Evolutionary conservation across 2,329 filamentous ascomycete species (phyloP), one percentile per base, ranked within the genome.

Genomic region (Exophiala oligosperma): DNA sequence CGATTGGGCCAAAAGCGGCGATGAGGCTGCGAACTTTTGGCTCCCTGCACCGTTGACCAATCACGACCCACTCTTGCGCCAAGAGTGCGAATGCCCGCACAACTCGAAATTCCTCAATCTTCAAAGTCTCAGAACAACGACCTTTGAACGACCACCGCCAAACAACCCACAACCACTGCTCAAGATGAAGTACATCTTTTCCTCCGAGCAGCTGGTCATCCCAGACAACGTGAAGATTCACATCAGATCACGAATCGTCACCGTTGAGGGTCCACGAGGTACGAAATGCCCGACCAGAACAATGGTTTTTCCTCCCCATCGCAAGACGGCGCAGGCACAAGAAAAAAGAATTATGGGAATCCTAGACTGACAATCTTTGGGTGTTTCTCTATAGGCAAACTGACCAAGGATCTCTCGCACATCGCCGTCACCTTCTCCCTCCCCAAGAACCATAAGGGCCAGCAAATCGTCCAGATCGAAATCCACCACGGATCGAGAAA

Each of bases 171-270:
- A n/a, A 59, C 54, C 60, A 55, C 69, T 74, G 74, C 74, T 82
- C 89, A 97, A 90, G 83, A 97, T 97, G 94, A 95, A 90, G 86
- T 97, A 97, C 91, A 96, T 99, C 84, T 92, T 97, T 87, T 96
- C 91, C 77, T 85, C 93, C 84, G 93, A 99, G 88, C 84, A 86
- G 82, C 85, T 99, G 83, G 86, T 88, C 75, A 91, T 99, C 81
- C 94, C 95, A 76, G 91, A 97, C 80, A 91, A 92, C 84, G 94
- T 99, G 87, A 96, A 93, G 86, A 86, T 99, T 81, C 79, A 84
- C 81, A 99, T 99, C 85, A 96, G 96, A 86, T 94, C 93, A 75
- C 87, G 94, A 79, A 83, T 91, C 76, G 90, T 99, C 79, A 96
- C 91, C 75, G 94, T 99, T 77, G 93, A 96, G 84, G 94, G 94